Percentiles rank a stretch among this genome's conserved stretches.
Conservation (phyloP, 2,329 filamentous ascomycete species). For the Clonostachys solani region DNA sequence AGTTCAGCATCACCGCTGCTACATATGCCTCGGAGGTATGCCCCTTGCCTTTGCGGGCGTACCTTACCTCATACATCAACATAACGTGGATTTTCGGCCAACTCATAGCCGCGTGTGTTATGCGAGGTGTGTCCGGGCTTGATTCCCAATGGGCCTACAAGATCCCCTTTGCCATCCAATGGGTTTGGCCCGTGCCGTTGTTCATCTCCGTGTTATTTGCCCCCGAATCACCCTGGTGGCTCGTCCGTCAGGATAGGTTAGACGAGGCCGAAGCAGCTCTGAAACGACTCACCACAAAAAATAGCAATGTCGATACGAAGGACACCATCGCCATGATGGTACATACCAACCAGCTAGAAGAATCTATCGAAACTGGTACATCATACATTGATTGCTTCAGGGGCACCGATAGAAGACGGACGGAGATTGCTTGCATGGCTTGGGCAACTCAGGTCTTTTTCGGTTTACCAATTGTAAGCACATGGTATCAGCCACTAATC, state of each 20-base stretch:
- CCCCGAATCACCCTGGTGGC: slow-evolving; percentile 39
- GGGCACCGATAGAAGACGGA: slow-evolving; percentile 37
- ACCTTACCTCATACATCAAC: slow-evolving; percentile 35
- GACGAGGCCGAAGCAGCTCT: slow-evolving; percentile 30
- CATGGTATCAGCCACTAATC: no score
- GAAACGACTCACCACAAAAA: slow-evolving; percentile 30
- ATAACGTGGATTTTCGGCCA: slow-evolving; percentile 26
- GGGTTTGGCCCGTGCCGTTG: slow-evolving; percentile 33
- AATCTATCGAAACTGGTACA: slow-evolving; percentile 36
- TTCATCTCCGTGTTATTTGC: slow-evolving; percentile 27
- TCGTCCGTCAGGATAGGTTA: slow-evolving; percentile 27
- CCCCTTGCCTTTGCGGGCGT: slow-evolving; percentile 40
- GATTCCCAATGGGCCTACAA: slow-evolving; percentile 32
- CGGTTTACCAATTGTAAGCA: slow-evolving; percentile 11
- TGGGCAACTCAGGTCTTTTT: slow-evolving; percentile 35
- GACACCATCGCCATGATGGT: no score
- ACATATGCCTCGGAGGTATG: slow-evolving; percentile 38
- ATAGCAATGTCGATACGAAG: neutral
- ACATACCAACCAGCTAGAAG: slow-evolving; percentile 21
- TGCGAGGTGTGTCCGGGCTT: slow-evolving; percentile 24
- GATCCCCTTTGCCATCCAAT: slow-evolving; percentile 37
- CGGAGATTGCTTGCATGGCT: slow-evolving; percentile 38
- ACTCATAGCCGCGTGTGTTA: slow-evolving; percentile 29
- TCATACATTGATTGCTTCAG: slow-evolving; percentile 43
- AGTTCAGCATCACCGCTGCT: slow-evolving; percentile 42